Base-by-base conservation (phyloP, 108 stramenopile genomes). In the Nannochloropsis gaditana region DNA sequence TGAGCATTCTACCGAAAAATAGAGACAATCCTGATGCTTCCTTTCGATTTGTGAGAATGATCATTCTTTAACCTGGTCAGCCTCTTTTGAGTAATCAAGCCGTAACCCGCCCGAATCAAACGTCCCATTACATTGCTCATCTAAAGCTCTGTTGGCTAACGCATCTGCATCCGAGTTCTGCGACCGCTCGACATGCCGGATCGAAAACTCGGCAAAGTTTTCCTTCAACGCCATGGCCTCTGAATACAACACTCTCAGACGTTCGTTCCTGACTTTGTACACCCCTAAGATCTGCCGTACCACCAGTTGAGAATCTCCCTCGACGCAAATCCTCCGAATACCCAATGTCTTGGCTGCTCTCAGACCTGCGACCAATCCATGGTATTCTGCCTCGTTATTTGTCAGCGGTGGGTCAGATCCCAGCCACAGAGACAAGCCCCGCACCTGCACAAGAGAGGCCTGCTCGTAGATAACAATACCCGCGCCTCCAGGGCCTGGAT, bases 381-480 rank as follows among this genome's bases (percentile, higher is more conserved):
- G 47, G 44, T 89, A 89, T 83, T 89, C 88, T 3, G 88, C 88
- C 80, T 89, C 84, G 45, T 89, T 89, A 85, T 89, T 89, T 21
- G 88, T 73, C 59, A 73, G 3, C 19, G 59, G 59, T 79, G 43
- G 41, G 85, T 85, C 81, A 89, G n/a, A 42, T 80, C 85, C 84
- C 83, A 81, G 41, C 85, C 59, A 73, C 88, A 85, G 42, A 80
- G 80, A 80, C 44, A 79, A 81, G 11, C 45, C 5, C 44, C 42
- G 81, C 83, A 83, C 84, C 85, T 44, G 85, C 5, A 85, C 50
- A 44, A 82, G 85, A 21, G 41, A 44, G 21, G 43, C 85, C 43
- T 45, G 45, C 45, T 82, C 81, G 79, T 85, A 44, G 21, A 82
- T 79, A 42, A 89, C 82, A 1, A 81, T 82, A 8, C 88, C 88